These are phyloP conservation scores for Solanum infundibuliforme DNA, from an alignment of 257 asterid genomes.

Conservation along the genomic window DNA sequence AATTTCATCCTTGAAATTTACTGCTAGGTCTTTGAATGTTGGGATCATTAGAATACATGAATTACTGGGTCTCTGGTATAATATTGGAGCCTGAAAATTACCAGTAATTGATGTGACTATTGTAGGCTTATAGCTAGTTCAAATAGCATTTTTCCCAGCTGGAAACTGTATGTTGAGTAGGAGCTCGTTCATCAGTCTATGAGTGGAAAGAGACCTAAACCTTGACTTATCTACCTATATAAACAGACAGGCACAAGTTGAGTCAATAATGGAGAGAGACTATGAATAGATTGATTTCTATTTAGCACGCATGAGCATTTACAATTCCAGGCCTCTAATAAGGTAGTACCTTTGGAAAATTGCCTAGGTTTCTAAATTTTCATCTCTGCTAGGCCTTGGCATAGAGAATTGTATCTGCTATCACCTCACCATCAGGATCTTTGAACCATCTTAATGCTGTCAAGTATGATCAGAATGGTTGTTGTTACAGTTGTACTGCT, in stretches of 20 bases:
- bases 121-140: not conserved
- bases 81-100: not conserved
- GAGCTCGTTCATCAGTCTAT: not conserved
- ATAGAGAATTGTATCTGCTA: not conserved
- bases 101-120: not conserved
- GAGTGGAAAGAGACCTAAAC: not conserved
- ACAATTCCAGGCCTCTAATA: not conserved
- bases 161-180: not conserved
- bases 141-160: not conserved
- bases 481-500: not conserved
- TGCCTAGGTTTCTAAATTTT: not conserved
- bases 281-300: not conserved
- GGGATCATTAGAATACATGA: not conserved
- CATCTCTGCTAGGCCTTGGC: not conserved
- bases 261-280: not conserved
- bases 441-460: not conserved
- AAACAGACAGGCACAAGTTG: not conserved
- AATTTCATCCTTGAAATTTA: not conserved
- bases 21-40: not conserved
- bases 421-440: not conserved
- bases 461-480: not conserved
- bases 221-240: not conserved
- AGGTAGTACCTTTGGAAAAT: not conserved
- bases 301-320: not conserved
- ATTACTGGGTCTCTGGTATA: not conserved